phyloP scores from a whole-genome alignment of 768 basidiomycete species.

The Boletus rubropictus region DNA sequence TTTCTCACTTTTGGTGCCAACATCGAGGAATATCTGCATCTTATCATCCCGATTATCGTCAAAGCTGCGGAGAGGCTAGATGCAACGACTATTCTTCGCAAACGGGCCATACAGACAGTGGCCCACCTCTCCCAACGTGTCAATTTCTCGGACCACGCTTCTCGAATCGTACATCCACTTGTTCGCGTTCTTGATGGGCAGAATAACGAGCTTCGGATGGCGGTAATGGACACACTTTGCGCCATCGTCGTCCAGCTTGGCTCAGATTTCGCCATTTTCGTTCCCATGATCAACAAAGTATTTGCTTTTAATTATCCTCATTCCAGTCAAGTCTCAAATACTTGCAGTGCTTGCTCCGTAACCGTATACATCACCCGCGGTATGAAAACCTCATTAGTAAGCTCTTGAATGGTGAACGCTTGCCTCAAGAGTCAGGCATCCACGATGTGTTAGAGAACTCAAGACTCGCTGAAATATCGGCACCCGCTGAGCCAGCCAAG shows the following conservation, averaged over 20 bases:
- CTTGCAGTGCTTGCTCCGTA: conserved; percentile 63
- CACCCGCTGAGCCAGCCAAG: conserved; percentile 80
- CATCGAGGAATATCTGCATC: conserved; percentile 95
- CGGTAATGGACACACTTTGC: conserved; percentile 91
- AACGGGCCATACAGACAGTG: conserved; percentile 86
- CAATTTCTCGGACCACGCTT: conserved; percentile 97
- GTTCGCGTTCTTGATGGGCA: conserved; percentile 74
- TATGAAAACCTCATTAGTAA: conserved; percentile 89
- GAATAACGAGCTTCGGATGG: conserved; percentile 73
- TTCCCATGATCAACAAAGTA: conserved; percentile 95
- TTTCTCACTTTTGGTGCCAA: conserved; percentile 93
- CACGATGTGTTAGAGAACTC: conserved; percentile 65
- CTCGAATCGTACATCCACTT: conserved; percentile 92
- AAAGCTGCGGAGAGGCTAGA: conserved; percentile 83
- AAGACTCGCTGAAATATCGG: conserved; percentile 68
- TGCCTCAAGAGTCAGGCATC: conserved; percentile 79
- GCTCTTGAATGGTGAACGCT: conserved; percentile 83
- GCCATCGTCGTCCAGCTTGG: conserved; percentile 90
- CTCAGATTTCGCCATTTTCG: conserved; percentile 95
- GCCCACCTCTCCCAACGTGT: conserved; percentile 86
- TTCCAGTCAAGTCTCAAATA: conserved; percentile 1
- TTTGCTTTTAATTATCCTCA: not conserved
- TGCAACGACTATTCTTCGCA: conserved; percentile 66
- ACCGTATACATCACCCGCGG: conserved; percentile 70
- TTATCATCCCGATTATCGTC: conserved; percentile 92